phyloP scores from a whole-genome alignment of 768 basidiomycete genomes.

The Tephrocybe rancida region DNA sequence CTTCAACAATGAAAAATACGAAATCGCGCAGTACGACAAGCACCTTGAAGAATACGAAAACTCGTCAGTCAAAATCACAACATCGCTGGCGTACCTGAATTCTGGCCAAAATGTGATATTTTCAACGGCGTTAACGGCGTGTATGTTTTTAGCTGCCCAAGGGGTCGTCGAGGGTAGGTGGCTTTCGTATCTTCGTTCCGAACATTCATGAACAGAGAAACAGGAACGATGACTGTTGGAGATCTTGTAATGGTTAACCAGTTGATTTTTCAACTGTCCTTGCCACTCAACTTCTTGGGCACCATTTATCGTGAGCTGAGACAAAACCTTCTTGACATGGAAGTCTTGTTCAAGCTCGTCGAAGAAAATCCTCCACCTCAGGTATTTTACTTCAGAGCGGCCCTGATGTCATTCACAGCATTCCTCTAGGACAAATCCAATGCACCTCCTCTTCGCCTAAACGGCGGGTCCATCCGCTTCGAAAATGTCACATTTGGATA shows the following conservation, averaged over 20 bases:
- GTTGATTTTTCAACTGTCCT: conserved; percentile 93
- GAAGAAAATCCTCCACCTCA: conserved; percentile 74
- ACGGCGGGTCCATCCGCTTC: conserved; percentile 89
- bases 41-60: conserved; percentile 88
- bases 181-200: background rate
- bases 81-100: conserved; percentile 90
- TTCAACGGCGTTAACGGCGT: conserved; percentile 87
- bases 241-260: conserved; percentile 99
- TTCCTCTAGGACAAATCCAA: conserved; percentile 62
- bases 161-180: conserved; percentile 85
- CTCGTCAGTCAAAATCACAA: conserved; percentile 92
- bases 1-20: conserved; percentile 96
- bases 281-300: conserved; percentile 96
- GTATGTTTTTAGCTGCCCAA: conserved; percentile 97
- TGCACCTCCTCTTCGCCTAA: conserved; percentile 68
- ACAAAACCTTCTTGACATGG: conserved; percentile 97
- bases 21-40: conserved; percentile 90
- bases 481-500: conserved; percentile 93
- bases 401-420: background rate
- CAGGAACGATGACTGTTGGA: conserved; percentile 97
- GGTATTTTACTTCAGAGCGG: conserved; percentile 32
- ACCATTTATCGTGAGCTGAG: conserved; percentile 97
- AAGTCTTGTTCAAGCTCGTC: conserved; percentile 88
- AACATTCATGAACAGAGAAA: background rate
- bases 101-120: conserved; percentile 98